Conservation (phyloP, 768 basidiomycete genomes). For the Tricholoma sp. region DNA sequence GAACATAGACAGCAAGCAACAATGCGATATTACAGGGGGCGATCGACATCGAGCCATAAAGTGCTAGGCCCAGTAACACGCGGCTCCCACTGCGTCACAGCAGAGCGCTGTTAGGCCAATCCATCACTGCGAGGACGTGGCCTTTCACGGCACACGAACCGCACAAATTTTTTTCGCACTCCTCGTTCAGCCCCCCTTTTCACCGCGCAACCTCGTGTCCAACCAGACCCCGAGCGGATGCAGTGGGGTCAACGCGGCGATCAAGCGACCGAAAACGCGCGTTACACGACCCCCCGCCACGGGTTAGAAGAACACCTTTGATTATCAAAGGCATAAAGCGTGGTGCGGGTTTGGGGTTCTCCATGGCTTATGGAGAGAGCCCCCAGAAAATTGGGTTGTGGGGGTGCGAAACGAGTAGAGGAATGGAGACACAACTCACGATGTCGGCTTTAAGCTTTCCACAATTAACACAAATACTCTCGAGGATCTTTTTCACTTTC, state of each 20-base stretch:
- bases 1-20: constrained; percentile 21
- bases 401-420: constrained; percentile 93
- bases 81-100: constrained; percentile 68
- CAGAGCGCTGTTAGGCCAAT: constrained; percentile 45
- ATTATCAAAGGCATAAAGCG: constrained; percentile 67
- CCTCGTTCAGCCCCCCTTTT: constrained; percentile 98
- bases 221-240: constrained; percentile 67
- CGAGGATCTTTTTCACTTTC: constrained; percentile 99
- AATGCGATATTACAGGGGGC: constrained; percentile 53
- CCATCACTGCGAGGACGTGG: constrained; percentile 35
- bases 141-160: constrained; percentile 28
- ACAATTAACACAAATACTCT: constrained; percentile 98
- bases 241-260: constrained; percentile 72
- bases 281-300: constrained; percentile 53
- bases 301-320: constrained; percentile 79
- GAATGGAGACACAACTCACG: constrained; percentile 81
- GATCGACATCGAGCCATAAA: constrained; percentile 49
- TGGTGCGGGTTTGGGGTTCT: constrained; percentile 92
- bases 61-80: constrained; percentile 55
- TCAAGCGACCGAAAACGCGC: constrained; percentile 95
- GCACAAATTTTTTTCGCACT: constrained; percentile 64
- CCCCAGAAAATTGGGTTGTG: constrained; percentile 97
- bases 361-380: constrained; percentile 89
- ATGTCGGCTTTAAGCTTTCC: constrained; percentile 96
- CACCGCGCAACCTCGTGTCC: constrained; percentile 88